Conservation (phyloP, 2,329 filamentous ascomycete genomes). For the Fusarium sp. region DNA sequence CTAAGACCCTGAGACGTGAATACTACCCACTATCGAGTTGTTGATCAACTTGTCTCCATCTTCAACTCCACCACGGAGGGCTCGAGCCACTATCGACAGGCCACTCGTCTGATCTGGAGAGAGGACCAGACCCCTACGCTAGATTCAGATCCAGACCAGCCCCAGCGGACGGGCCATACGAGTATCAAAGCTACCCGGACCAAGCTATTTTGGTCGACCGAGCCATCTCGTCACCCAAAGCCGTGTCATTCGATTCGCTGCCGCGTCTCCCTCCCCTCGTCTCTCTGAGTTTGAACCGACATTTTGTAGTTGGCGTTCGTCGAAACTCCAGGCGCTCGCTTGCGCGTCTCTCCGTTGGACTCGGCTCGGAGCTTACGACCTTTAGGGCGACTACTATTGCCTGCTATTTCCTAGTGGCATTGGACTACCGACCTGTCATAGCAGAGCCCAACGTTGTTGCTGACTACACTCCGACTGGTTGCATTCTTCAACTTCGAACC, state of each 20-base stretch:
- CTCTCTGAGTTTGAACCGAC: constrained; percentile 10
- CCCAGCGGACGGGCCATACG: constrained; percentile 45
- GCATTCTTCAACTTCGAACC: constrained; percentile 25
- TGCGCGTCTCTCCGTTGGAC: constrained; percentile 25
- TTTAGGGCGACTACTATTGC: constrained; percentile 30
- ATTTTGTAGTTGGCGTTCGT: constrained; percentile 24
- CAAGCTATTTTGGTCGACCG: constrained; percentile 49
- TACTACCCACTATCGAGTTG: constrained; percentile 24
- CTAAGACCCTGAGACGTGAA: constrained; percentile 29
- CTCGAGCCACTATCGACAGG: constrained; percentile 44
- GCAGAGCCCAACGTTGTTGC: constrained; percentile 19
- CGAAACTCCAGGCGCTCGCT: constrained; percentile 30
- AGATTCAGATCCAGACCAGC: constrained; percentile 49
- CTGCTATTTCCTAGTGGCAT: constrained; percentile 22
- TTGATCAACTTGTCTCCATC: constrained; percentile 37
- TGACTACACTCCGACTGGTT: background rate
- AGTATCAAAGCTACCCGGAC: constrained; percentile 34
- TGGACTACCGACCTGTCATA: constrained; percentile 11
- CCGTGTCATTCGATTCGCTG: constrained; percentile 47
- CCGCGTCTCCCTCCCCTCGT: constrained; percentile 11
- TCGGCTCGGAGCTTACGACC: constrained; percentile 7
- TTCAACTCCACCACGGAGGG: constrained; percentile 32
- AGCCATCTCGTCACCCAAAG: constrained; percentile 35
- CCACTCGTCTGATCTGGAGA: constrained; percentile 33
- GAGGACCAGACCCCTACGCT: constrained; percentile 30